Percentiles rank a stretch among this genome's conserved stretches.
phyloP scores from a whole-genome alignment of 257 asterid genomes.

The Jasminum sambac region DNA sequence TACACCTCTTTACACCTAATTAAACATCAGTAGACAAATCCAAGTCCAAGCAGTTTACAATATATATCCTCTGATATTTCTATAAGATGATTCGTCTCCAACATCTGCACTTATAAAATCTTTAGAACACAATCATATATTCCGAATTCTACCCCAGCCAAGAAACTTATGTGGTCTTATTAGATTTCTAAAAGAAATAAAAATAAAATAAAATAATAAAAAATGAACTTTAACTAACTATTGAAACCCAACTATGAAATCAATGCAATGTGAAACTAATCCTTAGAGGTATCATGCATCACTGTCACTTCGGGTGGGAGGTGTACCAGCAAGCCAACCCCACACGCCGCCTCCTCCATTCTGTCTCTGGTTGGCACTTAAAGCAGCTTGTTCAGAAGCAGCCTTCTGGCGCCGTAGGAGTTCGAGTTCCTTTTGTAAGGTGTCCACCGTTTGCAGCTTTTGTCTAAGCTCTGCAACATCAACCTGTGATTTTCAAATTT shows the following conservation, averaged over 20 bases:
- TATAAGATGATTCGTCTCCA: constrained; percentile 11
- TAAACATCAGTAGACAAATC: not conserved
- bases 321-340: constrained; percentile 98
- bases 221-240: constrained; percentile 1
- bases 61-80: not conserved
- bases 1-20: too few relatives aligned
- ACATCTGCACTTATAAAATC: constrained; percentile 23
- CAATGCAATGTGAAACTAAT: constrained; percentile 7
- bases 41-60: not conserved
- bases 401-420: constrained; percentile 92
- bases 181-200: constrained; percentile 30
- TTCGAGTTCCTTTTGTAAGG: constrained; percentile 84
- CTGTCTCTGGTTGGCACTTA: constrained; percentile 63
- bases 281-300: constrained; percentile 34
- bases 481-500: constrained; percentile 48
- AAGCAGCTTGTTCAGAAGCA: constrained; percentile 93
- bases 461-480: constrained; percentile 94
- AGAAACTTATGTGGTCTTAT: constrained; percentile 36
- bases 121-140: constrained; percentile 14
- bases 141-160: constrained; percentile 25
- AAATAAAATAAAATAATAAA: not conserved
- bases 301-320: constrained; percentile 42
- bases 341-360: constrained; percentile 85
- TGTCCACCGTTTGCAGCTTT: constrained; percentile 84
- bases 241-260: constrained; percentile 24